A percentile compares a stretch with the other conserved stretches of the same genome.
Conservation (phyloP, 1,139 yeast species). For the Starmera stellimalicola region DNA sequence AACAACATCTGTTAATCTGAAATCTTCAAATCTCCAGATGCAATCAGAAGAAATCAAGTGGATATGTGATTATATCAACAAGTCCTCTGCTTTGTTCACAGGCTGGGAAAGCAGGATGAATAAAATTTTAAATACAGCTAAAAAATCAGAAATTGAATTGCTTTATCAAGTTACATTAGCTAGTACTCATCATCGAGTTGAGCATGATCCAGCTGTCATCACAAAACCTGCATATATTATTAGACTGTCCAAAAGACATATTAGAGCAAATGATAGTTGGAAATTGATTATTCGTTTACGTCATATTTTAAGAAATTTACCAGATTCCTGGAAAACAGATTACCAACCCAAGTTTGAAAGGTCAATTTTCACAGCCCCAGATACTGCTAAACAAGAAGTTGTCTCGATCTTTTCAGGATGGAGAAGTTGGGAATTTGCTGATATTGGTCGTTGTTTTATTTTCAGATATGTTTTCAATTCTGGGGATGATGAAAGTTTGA, state of each 20-base stretch:
- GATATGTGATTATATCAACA: slow-evolving; percentile 25
- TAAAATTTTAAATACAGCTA: slow-evolving; percentile 11
- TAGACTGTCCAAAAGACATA: slow-evolving; percentile 61
- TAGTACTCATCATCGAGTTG: slow-evolving; percentile 48
- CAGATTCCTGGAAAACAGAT: slow-evolving; percentile 36
- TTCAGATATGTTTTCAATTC: slow-evolving; percentile 34
- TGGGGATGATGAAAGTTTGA: neutral
- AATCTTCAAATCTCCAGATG: slow-evolving; percentile 25
- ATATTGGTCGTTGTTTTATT: slow-evolving; percentile 46
- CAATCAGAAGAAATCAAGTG: slow-evolving; percentile 30
- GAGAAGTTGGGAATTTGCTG: slow-evolving; percentile 83
- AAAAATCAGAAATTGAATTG: slow-evolving; percentile 28
- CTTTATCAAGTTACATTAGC: slow-evolving; percentile 54
- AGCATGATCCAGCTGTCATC: slow-evolving; percentile 81
- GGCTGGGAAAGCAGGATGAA: slow-evolving; percentile 19
- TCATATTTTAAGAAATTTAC: slow-evolving; percentile 58
- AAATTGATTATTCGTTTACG: slow-evolving; percentile 69
- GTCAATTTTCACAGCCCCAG: slow-evolving; percentile 31
- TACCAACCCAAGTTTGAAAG: slow-evolving; percentile 14
- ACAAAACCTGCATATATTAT: slow-evolving; percentile 82
- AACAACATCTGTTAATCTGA: slow-evolving; percentile 29
- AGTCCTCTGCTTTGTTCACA: slow-evolving; percentile 15
- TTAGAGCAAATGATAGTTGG: slow-evolving; percentile 82
- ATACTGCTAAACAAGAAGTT: slow-evolving; percentile 45
- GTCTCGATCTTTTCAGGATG: slow-evolving; percentile 58